Base-by-base conservation (phyloP, 495 filamentous ascomycete species). In the Penicillium simplicissimum region DNA sequence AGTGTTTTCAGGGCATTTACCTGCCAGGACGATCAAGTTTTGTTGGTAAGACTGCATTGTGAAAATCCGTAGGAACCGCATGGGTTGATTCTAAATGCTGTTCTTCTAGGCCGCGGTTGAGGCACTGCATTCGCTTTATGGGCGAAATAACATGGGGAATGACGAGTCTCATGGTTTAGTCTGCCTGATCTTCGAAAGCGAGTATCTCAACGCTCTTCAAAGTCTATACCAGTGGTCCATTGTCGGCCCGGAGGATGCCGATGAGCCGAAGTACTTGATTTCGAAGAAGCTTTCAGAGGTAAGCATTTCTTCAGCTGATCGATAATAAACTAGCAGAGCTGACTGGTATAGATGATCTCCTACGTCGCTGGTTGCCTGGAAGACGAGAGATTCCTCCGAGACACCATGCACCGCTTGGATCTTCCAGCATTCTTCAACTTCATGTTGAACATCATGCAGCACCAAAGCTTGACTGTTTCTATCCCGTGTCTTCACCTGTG, bases 231-330 rank as follows among this genome's bases (percentile, higher is more conserved):
- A 92, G 64, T 96, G 91, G 90, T 90, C 92, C 1, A 74, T 86
- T 7, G 88, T 94, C 59, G 89, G 94, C 55, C 82, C 90, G 8
- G 79, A 88, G 47, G 87, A 95, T 67, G 84, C 93, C 33, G 91
- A 96, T 67, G 92, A 97, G 58, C 89, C 91, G 60, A 94, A 92
- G 71, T 98, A 98, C 70, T 83, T 90, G 36, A 86, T 98, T 64
- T 86, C 89, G 21, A 97, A 97, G 78, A 96, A 93, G 76, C 85
- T 98, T 38, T 92, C 94, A 5, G 95, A 98, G 86, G 91, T 91
- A 79, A 70, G 73, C 14, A 7, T n/a, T 14, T 25, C 19, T 21
- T 14, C 21, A 15, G 11, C 15, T 23, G 1, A 28, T 36, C 23
- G 49, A 36, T 2, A 21, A 11, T 11, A 4, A 14, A 1, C 23